A percentile compares a stretch with the other conserved stretches of the same genome.
phyloP scores from a whole-genome alignment of 495 filamentous ascomycete species.

The Penicillium pancosmium region DNA sequence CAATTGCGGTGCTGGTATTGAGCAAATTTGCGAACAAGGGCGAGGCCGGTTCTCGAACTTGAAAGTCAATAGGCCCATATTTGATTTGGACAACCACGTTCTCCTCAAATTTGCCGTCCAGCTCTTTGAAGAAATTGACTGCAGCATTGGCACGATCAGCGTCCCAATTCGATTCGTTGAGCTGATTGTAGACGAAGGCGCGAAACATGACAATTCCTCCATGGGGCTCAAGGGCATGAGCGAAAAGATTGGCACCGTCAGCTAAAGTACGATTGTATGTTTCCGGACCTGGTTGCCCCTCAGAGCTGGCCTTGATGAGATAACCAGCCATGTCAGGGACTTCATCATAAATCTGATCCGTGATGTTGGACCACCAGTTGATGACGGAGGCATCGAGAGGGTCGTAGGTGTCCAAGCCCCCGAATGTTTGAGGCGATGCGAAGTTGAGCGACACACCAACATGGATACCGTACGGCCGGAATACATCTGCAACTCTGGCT shows the following conservation, averaged over 20 bases:
- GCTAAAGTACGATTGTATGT: constrained; percentile 71
- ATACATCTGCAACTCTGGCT: constrained; percentile 61
- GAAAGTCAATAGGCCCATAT: constrained; percentile 76
- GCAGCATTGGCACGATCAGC: constrained; percentile 71
- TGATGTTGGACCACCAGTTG: constrained; percentile 62
- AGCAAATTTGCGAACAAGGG: constrained; percentile 67
- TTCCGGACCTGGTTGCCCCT: constrained; percentile 70
- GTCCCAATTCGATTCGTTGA: constrained; percentile 62
- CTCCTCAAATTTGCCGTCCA: constrained; percentile 68
- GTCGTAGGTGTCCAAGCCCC: constrained; percentile 63
- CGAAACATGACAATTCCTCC: constrained; percentile 74
- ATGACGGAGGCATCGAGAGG: constrained; percentile 62
- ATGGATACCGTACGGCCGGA: constrained; percentile 68
- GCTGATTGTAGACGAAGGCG: constrained; percentile 70
- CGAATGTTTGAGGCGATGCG: constrained; percentile 60
- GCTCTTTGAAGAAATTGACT: constrained; percentile 64
- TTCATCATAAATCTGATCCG: constrained; percentile 57
- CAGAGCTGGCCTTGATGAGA: constrained; percentile 73
- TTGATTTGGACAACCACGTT: constrained; percentile 77
- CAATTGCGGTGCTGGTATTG: constrained; percentile 62
- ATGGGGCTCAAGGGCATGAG: constrained; percentile 58
- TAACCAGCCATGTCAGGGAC: constrained; percentile 72
- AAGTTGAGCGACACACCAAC: constrained; percentile 70
- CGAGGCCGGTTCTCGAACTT: constrained; percentile 70
- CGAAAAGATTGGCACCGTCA: constrained; percentile 72